Evolutionary conservation across 805 yeast species (phyloP), one percentile per base, ranked within the genome.

Genomic region (Torulaspora indica): DNA sequence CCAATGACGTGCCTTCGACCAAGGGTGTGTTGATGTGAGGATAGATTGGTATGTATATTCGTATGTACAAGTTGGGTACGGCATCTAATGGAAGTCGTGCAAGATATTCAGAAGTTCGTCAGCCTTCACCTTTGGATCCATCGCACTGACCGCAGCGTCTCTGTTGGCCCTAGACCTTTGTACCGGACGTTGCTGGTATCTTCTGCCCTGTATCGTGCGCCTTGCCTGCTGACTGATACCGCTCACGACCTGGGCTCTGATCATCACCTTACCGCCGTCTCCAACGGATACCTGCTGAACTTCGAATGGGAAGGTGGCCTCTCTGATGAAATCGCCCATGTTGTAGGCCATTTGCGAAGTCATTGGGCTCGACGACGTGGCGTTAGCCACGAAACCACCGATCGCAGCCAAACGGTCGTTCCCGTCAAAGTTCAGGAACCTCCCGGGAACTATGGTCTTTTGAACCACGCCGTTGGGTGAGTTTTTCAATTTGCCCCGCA

Each of bases 1-100:
- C 83, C 18, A 74, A 88, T 60, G 98, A 93, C 49, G 86, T 93
- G 36, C 98, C 98, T 15, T 83, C 95, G 43, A 93, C 98, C 8
- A 93, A 93, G 69, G 98, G 98, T 43, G 98, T 93, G 8, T 71
- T 91, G 37, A 82, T 82, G 68, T 84, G 61, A 59, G 28, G 13
- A 25, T 20, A 35, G 30, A 31, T 24, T 15, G 14, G 20, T 12
- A 28, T 38, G 38, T 42, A 37, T 36, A 35, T 44, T 30, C 28
- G 38, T 38, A 38, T 38, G 31, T 45, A 48, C 47, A 50, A 28
- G 42, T 17, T 34, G 24, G 14, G n/a, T 5, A 29, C 17, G 38
- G 30, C 31, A 25, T 35, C 29, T 44, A 41, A 35, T 43, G 45
- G 39, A 47, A 47, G 24, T 49, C 49, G 20, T 48, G 47, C 41